These are phyloP conservation scores for Talaromyces piceae DNA, from an alignment of 2,329 filamentous ascomycete species.

Conservation along the genomic window DNA sequence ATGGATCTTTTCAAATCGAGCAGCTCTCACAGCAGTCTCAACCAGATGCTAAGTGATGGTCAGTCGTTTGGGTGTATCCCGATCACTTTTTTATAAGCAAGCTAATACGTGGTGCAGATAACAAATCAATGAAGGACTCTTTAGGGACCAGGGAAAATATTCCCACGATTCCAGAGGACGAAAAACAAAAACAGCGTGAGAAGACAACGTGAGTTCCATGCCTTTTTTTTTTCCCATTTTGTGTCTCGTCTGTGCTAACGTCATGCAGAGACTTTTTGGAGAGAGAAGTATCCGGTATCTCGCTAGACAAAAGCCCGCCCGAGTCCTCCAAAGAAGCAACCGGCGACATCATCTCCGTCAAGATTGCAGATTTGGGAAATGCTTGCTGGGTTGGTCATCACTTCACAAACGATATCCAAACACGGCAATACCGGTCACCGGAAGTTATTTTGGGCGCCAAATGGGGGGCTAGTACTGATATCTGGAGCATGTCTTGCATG, in stretches of 20 bases:
- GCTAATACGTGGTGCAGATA: conserved; percentile 46
- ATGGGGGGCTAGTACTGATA: conserved; percentile 98
- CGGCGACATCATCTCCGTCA: conserved; percentile 85
- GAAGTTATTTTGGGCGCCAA: conserved; percentile 95
- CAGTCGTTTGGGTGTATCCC: too few relatives aligned
- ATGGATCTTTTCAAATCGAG: conserved; percentile 58
- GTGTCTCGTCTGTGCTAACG: neutral
- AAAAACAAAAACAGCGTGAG: conserved; percentile 72
- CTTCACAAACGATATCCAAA: conserved; percentile 99
- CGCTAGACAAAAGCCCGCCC: conserved; percentile 65
- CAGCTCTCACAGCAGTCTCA: conserved; percentile 66
- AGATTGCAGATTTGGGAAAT: conserved; percentile 96
- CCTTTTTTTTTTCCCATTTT: neutral
- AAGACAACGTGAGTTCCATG: conserved; percentile 84
- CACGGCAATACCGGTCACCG: conserved; percentile 90
- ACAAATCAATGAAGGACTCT: conserved; percentile 50
- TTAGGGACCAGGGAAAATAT: conserved; percentile 44
- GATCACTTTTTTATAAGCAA: conserved; percentile 23
- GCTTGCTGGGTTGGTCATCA: conserved; percentile 98
- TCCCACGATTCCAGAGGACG: conserved; percentile 39
- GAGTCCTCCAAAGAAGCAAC: conserved; percentile 23
- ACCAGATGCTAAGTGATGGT: conserved; percentile 70
- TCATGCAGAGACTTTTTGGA: conserved; percentile 71
- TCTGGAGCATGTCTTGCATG: conserved; percentile 99
- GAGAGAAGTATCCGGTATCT: conserved; percentile 90